These are phyloP conservation scores for Tricholoma bakamatsutake DNA, from an alignment of 768 basidiomycete genomes.

Conservation along the genomic window DNA sequence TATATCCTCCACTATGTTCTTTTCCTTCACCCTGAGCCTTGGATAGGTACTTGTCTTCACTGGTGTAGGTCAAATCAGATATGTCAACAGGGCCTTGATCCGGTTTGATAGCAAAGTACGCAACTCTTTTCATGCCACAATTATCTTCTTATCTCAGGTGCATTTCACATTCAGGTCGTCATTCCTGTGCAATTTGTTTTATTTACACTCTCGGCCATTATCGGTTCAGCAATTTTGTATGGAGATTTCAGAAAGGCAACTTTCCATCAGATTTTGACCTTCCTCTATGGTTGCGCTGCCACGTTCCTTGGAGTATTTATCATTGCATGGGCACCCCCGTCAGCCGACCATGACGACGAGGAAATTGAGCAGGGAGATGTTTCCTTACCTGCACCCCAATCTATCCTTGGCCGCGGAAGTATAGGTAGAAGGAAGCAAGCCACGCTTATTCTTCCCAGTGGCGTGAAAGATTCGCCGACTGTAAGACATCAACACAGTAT, in stretches of 20 bases:
- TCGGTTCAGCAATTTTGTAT: slow-evolving; percentile 90
- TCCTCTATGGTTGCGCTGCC: slow-evolving; percentile 82
- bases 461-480: slow-evolving; percentile 36
- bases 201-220: slow-evolving; percentile 89
- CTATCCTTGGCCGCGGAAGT: slow-evolving; percentile 25
- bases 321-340: slow-evolving; percentile 60
- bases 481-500: slow-evolving; percentile 52
- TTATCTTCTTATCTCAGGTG: not conserved
- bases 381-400: slow-evolving; percentile 13
- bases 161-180: slow-evolving; percentile 56
- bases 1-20: slow-evolving; percentile 22
- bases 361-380: slow-evolving; percentile 20
- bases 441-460: slow-evolving; percentile 45
- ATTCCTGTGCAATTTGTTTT: slow-evolving; percentile 94
- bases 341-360: slow-evolving; percentile 24
- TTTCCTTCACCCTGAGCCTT: slow-evolving; percentile 6
- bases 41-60: slow-evolving; percentile 61
- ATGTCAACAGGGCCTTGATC: slow-evolving; percentile 84
- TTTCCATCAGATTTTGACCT: slow-evolving; percentile 79
- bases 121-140: not conserved
- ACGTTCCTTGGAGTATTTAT: slow-evolving; percentile 89
- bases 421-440: slow-evolving; percentile 36
- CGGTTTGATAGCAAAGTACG: slow-evolving; percentile 86
- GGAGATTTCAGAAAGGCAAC: slow-evolving; percentile 84
- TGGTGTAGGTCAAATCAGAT: slow-evolving; percentile 79